Conservation (phyloP, 768 basidiomycete genomes). For the Baorangia bicolor region DNA sequence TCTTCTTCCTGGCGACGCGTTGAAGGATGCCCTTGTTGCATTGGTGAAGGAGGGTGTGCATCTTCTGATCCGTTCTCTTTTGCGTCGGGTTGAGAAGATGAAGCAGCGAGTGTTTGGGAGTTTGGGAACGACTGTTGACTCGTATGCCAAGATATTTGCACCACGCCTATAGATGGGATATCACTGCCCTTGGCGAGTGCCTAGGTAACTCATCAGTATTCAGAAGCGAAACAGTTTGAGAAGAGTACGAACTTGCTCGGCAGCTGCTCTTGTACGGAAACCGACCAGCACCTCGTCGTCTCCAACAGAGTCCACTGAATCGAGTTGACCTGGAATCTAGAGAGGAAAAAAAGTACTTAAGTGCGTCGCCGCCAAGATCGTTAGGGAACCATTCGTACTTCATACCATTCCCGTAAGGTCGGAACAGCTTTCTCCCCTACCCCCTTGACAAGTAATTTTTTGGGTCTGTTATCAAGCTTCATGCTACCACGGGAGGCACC, state of each 20-base stretch:
- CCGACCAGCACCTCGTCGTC: conserved; percentile 59
- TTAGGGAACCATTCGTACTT: conserved; percentile 42
- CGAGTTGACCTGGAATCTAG: conserved; percentile 70
- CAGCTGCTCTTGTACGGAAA: conserved; percentile 70
- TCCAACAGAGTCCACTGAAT: conserved; percentile 56
- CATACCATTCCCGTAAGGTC: conserved; percentile 79
- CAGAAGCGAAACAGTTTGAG: not conserved
- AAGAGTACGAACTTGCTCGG: conserved; percentile 64
- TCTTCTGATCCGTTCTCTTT: conserved; percentile 25
- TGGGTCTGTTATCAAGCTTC: conserved; percentile 89
- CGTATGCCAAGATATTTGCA: conserved; percentile 68
- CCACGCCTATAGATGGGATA: conserved; percentile 62
- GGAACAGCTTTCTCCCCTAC: conserved; percentile 53
- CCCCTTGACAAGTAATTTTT: conserved; percentile 74
- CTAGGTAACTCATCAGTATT: conserved; percentile 36
- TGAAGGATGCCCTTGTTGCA: conserved; percentile 24
- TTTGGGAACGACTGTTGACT: conserved; percentile 28
- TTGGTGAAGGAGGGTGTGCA: conserved; percentile 22
- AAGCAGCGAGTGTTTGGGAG: conserved; percentile 17
- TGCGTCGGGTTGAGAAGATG: conserved; percentile 20
- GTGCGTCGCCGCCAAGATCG: not conserved
- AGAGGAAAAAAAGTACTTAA: conserved; percentile 7
- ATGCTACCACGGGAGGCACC: conserved; percentile 73
- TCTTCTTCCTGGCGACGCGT: conserved; percentile 55
- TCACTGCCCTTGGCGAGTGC: conserved; percentile 70